A percentile compares a stretch with the other conserved stretches of the same genome.
These are phyloP conservation scores for Candida sphagnicola DNA, from an alignment of 805 yeast genomes.

Conservation along the genomic window DNA sequence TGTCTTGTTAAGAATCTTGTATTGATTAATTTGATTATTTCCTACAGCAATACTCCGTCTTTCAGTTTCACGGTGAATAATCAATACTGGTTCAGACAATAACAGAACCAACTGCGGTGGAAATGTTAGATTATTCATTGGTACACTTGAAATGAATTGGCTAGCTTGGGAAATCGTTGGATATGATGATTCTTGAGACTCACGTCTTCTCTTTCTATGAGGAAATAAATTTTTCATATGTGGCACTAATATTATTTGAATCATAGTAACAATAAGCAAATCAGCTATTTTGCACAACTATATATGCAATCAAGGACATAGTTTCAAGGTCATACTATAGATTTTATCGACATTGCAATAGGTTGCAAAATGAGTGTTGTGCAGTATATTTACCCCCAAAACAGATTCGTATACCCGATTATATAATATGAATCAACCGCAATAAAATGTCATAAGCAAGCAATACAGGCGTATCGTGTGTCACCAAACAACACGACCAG, in stretches of 20 bases:
- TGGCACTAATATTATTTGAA: background rate
- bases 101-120: background rate
- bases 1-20: constrained; percentile 63
- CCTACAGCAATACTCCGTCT: constrained; percentile 83
- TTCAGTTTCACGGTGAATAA: constrained; percentile 52
- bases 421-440: too few species aligned
- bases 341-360: too few species aligned
- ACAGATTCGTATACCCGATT: too few species aligned
- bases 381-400: too few species aligned
- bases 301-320: too few species aligned
- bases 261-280: background rate
- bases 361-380: too few species aligned
- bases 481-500: too few species aligned
- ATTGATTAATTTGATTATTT: constrained; percentile 85
- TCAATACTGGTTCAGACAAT: background rate
- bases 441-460: too few species aligned
- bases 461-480: too few species aligned
- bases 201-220: background rate
- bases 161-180: background rate
- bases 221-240: background rate
- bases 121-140: background rate
- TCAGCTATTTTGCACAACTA: too few species aligned
- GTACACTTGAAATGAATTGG: background rate
- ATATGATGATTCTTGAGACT: background rate
- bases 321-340: too few species aligned